Percentiles rank a stretch among this genome's conserved stretches.
Conservation (phyloP, 2,329 filamentous ascomycete genomes). For the Fusarium napiforme region DNA sequence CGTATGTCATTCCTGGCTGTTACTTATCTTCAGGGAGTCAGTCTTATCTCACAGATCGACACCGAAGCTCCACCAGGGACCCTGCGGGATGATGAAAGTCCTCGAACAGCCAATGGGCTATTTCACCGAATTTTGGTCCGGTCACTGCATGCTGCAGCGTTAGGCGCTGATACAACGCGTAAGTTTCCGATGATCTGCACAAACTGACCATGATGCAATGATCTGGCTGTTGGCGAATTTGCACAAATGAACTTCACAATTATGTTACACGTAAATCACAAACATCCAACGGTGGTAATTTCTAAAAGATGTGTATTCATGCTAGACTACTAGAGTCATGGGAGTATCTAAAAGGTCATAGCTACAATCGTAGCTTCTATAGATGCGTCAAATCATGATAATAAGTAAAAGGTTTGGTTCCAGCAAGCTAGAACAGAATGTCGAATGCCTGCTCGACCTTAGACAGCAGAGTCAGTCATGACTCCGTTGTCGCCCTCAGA, state of each 20-base stretch:
- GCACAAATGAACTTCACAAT: no score
- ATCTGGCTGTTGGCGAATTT: accelerated
- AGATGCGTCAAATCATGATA: conserved; percentile 8
- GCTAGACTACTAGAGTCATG: conserved; percentile 10
- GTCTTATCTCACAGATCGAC: neutral
- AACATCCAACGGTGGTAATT: accelerated
- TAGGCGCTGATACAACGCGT: neutral
- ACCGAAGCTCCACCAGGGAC: neutral
- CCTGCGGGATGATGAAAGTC: neutral
- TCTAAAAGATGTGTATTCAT: neutral
- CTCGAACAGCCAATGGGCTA: neutral
- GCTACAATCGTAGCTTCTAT: neutral
- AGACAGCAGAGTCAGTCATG: conserved; percentile 9
- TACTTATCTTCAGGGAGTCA: neutral
- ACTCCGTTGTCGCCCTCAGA: conserved; percentile 25
- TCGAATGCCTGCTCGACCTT: conserved; percentile 5
- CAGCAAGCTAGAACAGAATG: neutral
- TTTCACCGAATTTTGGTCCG: neutral
- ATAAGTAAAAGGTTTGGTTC: neutral
- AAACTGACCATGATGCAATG: accelerated
- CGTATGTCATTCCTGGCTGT: neutral
- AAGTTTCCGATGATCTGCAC: neutral
- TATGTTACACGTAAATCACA: neutral
- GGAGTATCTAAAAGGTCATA: conserved; percentile 10
- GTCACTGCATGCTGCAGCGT: neutral